Evolutionary conservation across 495 filamentous ascomycete genomes (phyloP).

Genomic region (Friedmanniomyces simplex): DNA sequence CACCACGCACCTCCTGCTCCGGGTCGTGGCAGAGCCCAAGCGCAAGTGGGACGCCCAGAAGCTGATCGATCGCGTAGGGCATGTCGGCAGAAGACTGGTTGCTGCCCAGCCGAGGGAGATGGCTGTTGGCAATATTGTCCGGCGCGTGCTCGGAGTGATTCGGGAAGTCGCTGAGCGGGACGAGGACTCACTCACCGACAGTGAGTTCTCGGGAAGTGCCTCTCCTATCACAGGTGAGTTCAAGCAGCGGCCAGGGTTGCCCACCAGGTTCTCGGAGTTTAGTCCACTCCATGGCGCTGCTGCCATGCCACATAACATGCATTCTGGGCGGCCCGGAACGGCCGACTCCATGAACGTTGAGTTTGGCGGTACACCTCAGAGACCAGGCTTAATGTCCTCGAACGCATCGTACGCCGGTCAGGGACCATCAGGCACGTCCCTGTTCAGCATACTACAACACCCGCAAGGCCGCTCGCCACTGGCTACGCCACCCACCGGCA

Average conservation of each 20-base stretch:
- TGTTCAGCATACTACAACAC: conserved; percentile 74
- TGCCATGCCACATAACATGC: conserved; percentile 25
- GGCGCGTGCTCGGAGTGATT: conserved; percentile 80
- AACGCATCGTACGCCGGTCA: conserved; percentile 45
- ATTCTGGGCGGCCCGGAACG: background rate
- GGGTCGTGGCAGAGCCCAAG: conserved; percentile 62
- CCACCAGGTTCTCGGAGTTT: conserved; percentile 32
- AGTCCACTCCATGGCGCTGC: conserved; percentile 34
- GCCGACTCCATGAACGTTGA: conserved; percentile 1
- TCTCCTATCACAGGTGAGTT: conserved; percentile 1
- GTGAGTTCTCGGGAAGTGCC: conserved; percentile 11
- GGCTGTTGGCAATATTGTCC: conserved; percentile 85
- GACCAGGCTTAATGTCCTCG: conserved; percentile 45
- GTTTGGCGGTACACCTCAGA: conserved; percentile 27
- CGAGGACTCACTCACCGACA: conserved; percentile 49
- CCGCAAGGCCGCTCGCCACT: conserved; percentile 31
- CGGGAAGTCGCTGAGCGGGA: conserved; percentile 72
- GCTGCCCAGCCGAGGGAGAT: conserved; percentile 79
- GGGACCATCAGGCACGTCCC: conserved; percentile 46
- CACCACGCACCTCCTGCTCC: conserved; percentile 74
- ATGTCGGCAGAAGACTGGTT: conserved; percentile 61
- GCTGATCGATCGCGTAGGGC: conserved; percentile 66
- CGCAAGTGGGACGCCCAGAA: conserved; percentile 61
- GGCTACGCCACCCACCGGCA: conserved; percentile 30
- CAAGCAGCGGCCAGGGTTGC: conserved; percentile 34